A percentile compares a stretch with the other conserved stretches of the same genome.
These are phyloP conservation scores for Adansonia digitata DNA, from an alignment of 345 rosid genomes.

Conservation along the genomic window DNA sequence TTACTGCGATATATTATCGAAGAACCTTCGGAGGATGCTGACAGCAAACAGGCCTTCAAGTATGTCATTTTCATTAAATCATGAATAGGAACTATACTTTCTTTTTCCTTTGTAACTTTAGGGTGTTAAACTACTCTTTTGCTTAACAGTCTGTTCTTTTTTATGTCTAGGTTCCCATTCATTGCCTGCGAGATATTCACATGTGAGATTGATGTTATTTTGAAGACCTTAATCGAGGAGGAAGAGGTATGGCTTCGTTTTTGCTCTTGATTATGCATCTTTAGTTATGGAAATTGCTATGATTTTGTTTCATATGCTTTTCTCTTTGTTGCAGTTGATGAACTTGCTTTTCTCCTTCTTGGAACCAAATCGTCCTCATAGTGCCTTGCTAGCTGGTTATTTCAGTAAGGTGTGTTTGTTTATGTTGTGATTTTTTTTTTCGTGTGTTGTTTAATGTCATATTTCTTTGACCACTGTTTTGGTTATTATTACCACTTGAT, in stretches of 20 bases:
- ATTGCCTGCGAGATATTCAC: constrained; percentile 94
- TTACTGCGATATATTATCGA: constrained; percentile 72
- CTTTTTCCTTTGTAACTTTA: neutral
- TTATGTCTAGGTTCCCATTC: constrained; percentile 71
- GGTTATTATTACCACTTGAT: neutral
- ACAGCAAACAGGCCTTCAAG: constrained; percentile 83
- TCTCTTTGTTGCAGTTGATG: constrained; percentile 64
- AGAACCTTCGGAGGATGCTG: constrained; percentile 83
- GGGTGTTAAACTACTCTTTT: neutral
- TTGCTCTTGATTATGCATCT: neutral
- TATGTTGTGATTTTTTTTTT: neutral
- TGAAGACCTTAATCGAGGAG: constrained; percentile 90
- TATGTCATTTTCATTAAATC: constrained; percentile 25
- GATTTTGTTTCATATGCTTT: constrained; percentile 6
- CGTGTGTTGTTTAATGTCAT: neutral
- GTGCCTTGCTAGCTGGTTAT: constrained; percentile 91
- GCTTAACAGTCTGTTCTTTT: constrained; percentile 16
- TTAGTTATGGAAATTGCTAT: neutral
- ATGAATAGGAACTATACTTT: constrained; percentile 7
- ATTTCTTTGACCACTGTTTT: neutral
- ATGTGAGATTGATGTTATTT: constrained; percentile 95
- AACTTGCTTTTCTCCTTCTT: constrained; percentile 89
- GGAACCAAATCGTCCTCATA: constrained; percentile 78
- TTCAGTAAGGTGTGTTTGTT: constrained; percentile 75
- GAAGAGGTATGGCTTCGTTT: constrained; percentile 54